Conservation (phyloP, 768 basidiomycete species). For the Heimioporus sp. region DNA sequence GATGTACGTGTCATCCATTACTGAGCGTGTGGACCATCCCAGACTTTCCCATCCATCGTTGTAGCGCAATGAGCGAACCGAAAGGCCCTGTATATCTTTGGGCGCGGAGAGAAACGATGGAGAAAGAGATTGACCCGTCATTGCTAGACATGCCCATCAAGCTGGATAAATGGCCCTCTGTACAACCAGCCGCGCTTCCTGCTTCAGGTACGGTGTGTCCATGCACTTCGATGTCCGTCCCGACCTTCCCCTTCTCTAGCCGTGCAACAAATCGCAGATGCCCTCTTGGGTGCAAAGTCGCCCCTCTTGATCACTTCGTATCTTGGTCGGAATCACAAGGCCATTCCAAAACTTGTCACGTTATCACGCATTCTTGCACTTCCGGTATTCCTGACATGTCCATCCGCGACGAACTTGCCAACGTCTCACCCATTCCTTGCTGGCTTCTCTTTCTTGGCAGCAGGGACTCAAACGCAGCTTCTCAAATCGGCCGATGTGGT, state of each 20-base stretch:
- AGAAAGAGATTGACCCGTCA: slow-evolving; percentile 52
- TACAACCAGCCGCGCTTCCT: slow-evolving; percentile 51
- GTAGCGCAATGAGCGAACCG: slow-evolving; percentile 65
- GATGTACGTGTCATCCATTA: slow-evolving; percentile 40
- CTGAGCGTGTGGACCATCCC: not conserved
- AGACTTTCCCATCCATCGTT: not conserved
- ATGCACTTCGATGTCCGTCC: not conserved
- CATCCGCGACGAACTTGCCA: slow-evolving; percentile 51
- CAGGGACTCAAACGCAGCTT: slow-evolving; percentile 43
- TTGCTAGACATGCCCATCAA: slow-evolving; percentile 31
- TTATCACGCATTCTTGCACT: slow-evolving; percentile 54
- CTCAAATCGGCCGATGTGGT: slow-evolving; percentile 60
- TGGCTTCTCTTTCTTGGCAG: slow-evolving; percentile 49
- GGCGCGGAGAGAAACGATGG: slow-evolving; percentile 69
- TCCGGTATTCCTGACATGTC: slow-evolving; percentile 52
- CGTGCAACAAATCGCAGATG: slow-evolving; percentile 39
- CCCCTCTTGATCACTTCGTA: slow-evolving; percentile 68
- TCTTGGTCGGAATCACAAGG: slow-evolving; percentile 52
- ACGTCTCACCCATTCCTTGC: slow-evolving; percentile 54
- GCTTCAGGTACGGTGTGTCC: slow-evolving; percentile 27
- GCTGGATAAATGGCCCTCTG: slow-evolving; percentile 47
- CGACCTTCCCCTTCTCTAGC: slow-evolving; percentile 16
- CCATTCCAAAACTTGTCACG: slow-evolving; percentile 43
- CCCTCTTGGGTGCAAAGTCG: slow-evolving; percentile 47
- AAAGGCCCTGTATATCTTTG: slow-evolving; percentile 75